A percentile compares a stretch with the other conserved stretches of the same genome.
phyloP scores from a whole-genome alignment of 139 green algal genomes.

The Chlamydomonas incerta region DNA sequence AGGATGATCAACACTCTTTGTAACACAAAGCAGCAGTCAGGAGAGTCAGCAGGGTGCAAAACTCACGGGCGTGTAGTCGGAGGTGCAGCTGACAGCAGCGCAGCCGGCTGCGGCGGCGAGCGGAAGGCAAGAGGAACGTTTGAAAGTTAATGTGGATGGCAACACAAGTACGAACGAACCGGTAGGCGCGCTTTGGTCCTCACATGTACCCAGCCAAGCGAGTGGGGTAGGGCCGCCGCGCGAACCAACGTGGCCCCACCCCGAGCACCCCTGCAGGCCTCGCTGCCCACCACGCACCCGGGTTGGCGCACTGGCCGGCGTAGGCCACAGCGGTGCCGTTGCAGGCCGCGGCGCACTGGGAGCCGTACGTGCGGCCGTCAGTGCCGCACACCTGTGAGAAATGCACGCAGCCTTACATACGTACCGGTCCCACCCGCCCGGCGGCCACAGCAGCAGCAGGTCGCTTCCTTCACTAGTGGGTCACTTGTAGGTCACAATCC shows the following conservation, averaged over 20 bases:
- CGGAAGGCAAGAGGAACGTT: neutral
- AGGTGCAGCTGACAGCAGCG: constrained; percentile 12
- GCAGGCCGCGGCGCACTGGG: constrained; percentile 33
- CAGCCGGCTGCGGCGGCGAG: neutral
- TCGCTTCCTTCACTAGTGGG: no score
- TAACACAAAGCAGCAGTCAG: no score
- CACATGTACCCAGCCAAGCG: neutral
- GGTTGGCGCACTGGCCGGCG: neutral
- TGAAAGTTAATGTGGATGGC: no score
- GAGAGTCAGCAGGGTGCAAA: no score
- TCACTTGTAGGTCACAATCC: no score
- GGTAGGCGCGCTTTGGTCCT: neutral
- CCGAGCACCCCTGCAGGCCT: no score
- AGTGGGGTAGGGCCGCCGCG: neutral
- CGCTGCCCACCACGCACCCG: no score
- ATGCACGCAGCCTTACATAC: no score
- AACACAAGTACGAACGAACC: no score
- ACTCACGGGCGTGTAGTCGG: neutral
- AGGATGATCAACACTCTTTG: no score
- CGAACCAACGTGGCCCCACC: neutral
- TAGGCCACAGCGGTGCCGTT: constrained; percentile 20
- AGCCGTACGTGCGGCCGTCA: constrained; percentile 47
- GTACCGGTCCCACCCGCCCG: no score
- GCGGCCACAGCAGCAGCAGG: no score
- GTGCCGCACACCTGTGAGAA: neutral